phyloP scores from a whole-genome alignment of 1,139 yeast species.

The Debaryomycetaceae sp. region DNA sequence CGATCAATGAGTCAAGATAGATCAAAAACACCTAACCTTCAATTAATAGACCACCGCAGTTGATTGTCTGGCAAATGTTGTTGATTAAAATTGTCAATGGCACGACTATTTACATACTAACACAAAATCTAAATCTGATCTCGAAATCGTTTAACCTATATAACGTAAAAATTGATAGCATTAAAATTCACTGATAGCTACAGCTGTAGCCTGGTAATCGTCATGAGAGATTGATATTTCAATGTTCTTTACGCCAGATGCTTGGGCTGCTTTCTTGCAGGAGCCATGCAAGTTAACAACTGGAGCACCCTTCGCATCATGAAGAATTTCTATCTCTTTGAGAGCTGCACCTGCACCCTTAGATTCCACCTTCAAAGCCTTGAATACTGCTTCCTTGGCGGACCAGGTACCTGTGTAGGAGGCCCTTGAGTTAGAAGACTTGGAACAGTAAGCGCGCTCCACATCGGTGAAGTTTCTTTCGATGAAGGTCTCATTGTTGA shows the following conservation, averaged over 20 bases:
- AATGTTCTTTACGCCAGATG: conserved; percentile 66
- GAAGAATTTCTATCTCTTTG: conserved; percentile 81
- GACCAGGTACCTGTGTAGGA: conserved; percentile 98
- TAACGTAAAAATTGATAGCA: background rate
- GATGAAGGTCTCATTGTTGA: conserved; percentile 82
- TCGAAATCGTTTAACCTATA: background rate
- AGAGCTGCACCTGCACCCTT: conserved; percentile 95
- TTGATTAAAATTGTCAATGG: background rate
- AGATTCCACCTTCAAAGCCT: conserved; percentile 85
- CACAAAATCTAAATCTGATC: background rate
- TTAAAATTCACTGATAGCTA: conserved; percentile 74
- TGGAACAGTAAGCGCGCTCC: conserved; percentile 75
- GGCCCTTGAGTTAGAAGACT: conserved; percentile 76
- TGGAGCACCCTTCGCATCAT: conserved; percentile 80
- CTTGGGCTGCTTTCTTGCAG: conserved; percentile 70
- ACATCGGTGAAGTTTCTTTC: conserved; percentile 84
- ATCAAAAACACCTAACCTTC: background rate
- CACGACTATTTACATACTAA: background rate
- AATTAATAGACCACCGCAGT: background rate
- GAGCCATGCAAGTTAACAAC: conserved; percentile 69
- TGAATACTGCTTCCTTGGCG: conserved; percentile 98
- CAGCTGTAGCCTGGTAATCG: conserved; percentile 96
- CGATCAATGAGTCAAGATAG: background rate
- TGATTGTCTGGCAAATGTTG: background rate
- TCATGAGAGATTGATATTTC: conserved; percentile 93